Percentiles rank a stretch among this genome's conserved stretches.
These are phyloP conservation scores for Ophiorrhiza pumila DNA, from an alignment of 257 asterid genomes.

Conservation along the genomic window DNA sequence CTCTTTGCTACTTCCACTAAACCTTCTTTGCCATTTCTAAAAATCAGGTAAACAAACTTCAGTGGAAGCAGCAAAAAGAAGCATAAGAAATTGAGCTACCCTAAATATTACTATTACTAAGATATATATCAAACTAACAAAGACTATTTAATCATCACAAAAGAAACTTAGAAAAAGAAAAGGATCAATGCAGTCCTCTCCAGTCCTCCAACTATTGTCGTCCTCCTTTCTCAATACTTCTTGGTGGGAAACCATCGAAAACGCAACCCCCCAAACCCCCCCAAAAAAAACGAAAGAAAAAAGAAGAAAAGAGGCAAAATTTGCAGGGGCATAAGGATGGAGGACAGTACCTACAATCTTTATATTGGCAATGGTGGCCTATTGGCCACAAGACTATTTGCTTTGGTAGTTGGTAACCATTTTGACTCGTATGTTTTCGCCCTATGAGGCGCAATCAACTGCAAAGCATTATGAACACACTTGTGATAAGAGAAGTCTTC, in stretches of 20 bases:
- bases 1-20: conserved; percentile 99
- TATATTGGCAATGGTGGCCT: neutral
- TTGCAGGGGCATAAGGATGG: neutral
- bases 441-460: conserved; percentile 47
- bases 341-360: conserved; percentile 3
- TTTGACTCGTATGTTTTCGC: conserved; percentile 35
- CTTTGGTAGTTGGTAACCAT: conserved; percentile 26
- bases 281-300: neutral
- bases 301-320: neutral
- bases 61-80: conserved; percentile 99
- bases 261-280: neutral
- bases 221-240: neutral
- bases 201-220: neutral
- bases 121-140: neutral
- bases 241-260: neutral
- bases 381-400: neutral
- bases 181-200: neutral
- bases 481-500: conserved; percentile 90
- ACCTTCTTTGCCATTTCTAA: conserved; percentile 54
- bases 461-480: conserved; percentile 57
- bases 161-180: neutral
- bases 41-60: conserved; percentile 60
- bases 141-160: conserved; percentile 10
- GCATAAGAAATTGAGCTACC: conserved; percentile 68
- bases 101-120: conserved; percentile 31